phyloP scores from a whole-genome alignment of 306 rosid genomes.

The Quercus parvula region DNA sequence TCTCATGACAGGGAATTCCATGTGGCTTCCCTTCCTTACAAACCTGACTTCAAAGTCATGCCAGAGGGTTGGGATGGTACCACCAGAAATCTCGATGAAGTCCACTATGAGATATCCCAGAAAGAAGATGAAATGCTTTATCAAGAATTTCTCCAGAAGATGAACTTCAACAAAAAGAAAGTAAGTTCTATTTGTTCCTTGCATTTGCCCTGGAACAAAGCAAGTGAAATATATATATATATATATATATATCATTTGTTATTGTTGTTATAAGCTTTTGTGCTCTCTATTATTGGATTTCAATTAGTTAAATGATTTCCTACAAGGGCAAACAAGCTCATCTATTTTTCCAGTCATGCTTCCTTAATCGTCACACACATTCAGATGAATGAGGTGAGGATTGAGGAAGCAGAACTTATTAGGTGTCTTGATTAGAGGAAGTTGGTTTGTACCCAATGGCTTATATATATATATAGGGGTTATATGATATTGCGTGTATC shows the following conservation, averaged over 20 bases:
- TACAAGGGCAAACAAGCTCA: background rate
- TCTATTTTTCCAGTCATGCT: background rate
- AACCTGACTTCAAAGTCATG: slow-evolving; percentile 96
- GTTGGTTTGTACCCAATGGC: background rate
- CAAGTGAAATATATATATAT: background rate
- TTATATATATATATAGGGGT: background rate
- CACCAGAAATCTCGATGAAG: slow-evolving; percentile 84
- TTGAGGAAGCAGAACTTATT: background rate
- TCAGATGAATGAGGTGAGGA: background rate
- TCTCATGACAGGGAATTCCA: slow-evolving; percentile 95
- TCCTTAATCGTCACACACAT: background rate
- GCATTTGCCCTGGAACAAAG: background rate
- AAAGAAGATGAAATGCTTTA: slow-evolving; percentile 88
- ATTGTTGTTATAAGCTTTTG: background rate
- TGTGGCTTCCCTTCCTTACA: slow-evolving; percentile 88
- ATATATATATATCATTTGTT: background rate
- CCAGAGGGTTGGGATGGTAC: slow-evolving; percentile 99
- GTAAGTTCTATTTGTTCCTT: slow-evolving; percentile 43
- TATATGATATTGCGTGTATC: background rate
- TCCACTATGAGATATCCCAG: slow-evolving; percentile 82
- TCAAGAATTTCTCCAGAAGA: slow-evolving; percentile 66
- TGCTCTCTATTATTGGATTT: background rate
- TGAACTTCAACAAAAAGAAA: slow-evolving; percentile 89
- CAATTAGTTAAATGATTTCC: background rate
- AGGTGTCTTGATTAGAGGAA: background rate